A percentile compares a stretch with the other conserved stretches of the same genome.
Evolutionary conservation across 2,329 filamentous ascomycete species (phyloP).

Genomic region (Aspergillus awamori): DNA sequence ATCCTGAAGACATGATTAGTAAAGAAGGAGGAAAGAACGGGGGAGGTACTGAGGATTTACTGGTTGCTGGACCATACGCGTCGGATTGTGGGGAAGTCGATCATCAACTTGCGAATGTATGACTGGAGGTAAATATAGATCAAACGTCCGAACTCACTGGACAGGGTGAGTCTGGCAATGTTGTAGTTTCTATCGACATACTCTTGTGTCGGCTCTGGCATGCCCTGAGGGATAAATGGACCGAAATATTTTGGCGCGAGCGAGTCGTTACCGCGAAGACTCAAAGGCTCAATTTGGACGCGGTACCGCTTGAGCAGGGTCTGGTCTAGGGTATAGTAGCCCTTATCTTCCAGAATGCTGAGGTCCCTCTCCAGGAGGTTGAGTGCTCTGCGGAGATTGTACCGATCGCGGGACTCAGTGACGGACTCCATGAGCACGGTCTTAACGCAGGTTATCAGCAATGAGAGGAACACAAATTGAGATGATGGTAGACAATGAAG

Average conservation of each 20-base stretch:
- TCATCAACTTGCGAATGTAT: neutral
- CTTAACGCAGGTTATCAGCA: too few species aligned
- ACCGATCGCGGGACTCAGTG: neutral
- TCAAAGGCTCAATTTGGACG: neutral
- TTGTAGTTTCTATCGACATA: slow-evolving; percentile 1
- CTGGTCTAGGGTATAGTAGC: neutral
- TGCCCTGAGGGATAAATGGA: neutral
- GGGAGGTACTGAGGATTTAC: neutral
- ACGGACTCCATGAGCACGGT: neutral
- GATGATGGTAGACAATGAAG: too few species aligned
- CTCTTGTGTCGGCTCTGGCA: neutral
- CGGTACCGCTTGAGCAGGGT: neutral
- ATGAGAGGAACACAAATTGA: too few species aligned
- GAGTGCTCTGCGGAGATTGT: neutral
- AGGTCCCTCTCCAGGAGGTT: neutral
- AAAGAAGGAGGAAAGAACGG: neutral
- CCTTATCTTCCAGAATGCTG: neutral
- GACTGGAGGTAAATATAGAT: neutral
- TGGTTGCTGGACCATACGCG: neutral
- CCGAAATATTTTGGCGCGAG: neutral
- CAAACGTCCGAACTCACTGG: neutral
- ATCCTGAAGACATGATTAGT: slow-evolving; percentile 2
- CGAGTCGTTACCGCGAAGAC: neutral
- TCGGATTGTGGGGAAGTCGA: neutral
- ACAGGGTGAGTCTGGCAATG: neutral